phyloP scores from a whole-genome alignment of 768 basidiomycete genomes.

The Tylopilus intermedius region DNA sequence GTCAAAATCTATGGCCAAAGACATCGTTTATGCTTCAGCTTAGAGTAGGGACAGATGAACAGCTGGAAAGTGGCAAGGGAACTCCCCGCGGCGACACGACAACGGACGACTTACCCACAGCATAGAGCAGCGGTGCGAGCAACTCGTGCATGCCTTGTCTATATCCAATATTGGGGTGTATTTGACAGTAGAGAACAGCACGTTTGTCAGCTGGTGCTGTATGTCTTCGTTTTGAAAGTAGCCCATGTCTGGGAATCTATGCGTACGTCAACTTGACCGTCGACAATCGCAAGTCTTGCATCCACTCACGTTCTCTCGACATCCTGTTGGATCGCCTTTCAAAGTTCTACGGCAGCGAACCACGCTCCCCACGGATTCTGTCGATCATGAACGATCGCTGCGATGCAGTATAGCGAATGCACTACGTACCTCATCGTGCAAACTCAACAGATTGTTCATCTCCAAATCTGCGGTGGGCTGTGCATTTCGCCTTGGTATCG shows the following conservation, averaged over 20 bases:
- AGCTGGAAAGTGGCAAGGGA: neutral
- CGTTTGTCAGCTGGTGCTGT: constrained; percentile 76
- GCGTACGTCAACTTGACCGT: neutral
- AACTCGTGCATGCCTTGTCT: constrained; percentile 99
- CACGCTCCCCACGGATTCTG: constrained; percentile 95
- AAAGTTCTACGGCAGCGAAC: constrained; percentile 85
- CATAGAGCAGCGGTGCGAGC: constrained; percentile 81
- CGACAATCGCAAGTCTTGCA: constrained; percentile 3
- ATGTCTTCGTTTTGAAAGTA: constrained; percentile 80
- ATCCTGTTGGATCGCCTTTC: constrained; percentile 87
- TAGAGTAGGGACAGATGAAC: constrained; percentile 16
- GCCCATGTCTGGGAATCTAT: constrained; percentile 89
- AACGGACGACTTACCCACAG: constrained; percentile 31
- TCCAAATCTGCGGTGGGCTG: constrained; percentile 46
- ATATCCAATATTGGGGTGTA: constrained; percentile 82
- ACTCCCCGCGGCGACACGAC: neutral
- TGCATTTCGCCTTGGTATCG: constrained; percentile 30
- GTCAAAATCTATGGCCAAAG: constrained; percentile 63
- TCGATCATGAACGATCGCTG: neutral
- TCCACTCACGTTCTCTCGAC: constrained; percentile 86
- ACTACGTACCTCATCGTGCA: constrained; percentile 61
- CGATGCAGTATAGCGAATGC: neutral
- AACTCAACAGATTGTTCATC: constrained; percentile 74
- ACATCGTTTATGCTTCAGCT: constrained; percentile 25
- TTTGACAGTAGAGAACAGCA: constrained; percentile 76